Evolutionary conservation across 768 basidiomycete species (phyloP).

Genomic region (Russula sp.): DNA sequence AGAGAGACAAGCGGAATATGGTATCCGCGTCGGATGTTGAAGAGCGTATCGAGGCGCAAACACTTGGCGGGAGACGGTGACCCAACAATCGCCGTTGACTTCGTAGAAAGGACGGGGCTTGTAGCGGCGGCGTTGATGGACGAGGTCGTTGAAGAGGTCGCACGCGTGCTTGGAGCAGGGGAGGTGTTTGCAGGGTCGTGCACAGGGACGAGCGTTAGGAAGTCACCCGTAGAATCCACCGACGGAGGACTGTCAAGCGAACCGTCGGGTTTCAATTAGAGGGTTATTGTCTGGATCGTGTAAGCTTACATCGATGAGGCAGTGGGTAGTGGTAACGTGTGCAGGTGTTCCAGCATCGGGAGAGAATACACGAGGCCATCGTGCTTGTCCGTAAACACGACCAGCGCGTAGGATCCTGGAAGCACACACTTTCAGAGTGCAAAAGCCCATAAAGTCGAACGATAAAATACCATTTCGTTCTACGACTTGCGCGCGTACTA

Average conservation of each 20-base stretch:
- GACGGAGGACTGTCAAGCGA: constrained; percentile 37
- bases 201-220: constrained; percentile 27
- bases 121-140: constrained; percentile 24
- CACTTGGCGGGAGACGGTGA: constrained; percentile 37
- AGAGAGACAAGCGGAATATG: constrained; percentile 54
- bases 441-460: not conserved
- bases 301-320: constrained; percentile 22
- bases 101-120: not conserved
- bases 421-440: constrained; percentile 35
- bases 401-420: constrained; percentile 48
- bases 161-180: not conserved
- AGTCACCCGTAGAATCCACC: constrained; percentile 28
- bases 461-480: constrained; percentile 48
- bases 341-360: constrained; percentile 57
- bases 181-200: not conserved
- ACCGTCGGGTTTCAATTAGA: not conserved
- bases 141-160: constrained; percentile 36
- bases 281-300: not conserved
- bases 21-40: constrained; percentile 53
- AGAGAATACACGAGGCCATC: constrained; percentile 58
- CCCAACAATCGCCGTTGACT: not conserved
- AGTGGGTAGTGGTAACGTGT: constrained; percentile 37
- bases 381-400: constrained; percentile 52
- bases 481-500: constrained; percentile 53
- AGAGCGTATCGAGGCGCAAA: constrained; percentile 55